Base-by-base conservation (phyloP, 345 rosid species). In the Populus euphratica region DNA sequence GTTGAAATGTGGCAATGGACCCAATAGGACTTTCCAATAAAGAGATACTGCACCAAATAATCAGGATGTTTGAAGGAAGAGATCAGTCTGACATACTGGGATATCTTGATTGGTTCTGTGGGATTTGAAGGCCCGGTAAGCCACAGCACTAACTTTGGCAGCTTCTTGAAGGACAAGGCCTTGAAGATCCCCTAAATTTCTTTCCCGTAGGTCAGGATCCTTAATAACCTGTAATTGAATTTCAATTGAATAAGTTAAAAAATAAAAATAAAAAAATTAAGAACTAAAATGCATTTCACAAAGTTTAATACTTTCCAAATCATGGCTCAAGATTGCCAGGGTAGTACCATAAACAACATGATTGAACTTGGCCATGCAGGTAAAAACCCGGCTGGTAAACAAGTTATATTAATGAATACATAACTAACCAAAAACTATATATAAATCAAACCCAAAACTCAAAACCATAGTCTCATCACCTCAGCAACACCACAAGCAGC, bases 141-240 rank as follows among this genome's bases (percentile, higher is more conserved):
- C 92, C 73, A 82, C 66, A 2, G 94, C 88, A 44, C 78, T 70
- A 66, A 83, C 23, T 80, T 81, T 76, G 2, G 89, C 81, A 75
- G 94, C 94, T 78, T 91, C 93, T 75, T 75, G 86, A 63, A 84
- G 74, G 38, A 84, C 81, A 78, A 86, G 83, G 64, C 97, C 98
- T 83, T 94, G 97, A 86, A 94, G 91, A 78, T 89, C 94, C 35
- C 98, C 98, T 70, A 90, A 81, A 84, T 93, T 87, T 66, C 97
- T 90, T 72, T 94, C 98, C 69, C 97, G 70, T 10, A 94, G 78
- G 54, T 81, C 90, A 62, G 78, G 82, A 82, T 94, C 93, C 77
- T 88, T 81, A 67, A 86, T 77, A 63, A 94, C 97, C 98, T 94
- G 79, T 50, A 76, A 73, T 78, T 73, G 54, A 76, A 20, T 74